Evolutionary conservation across 129 eudicot species (phyloP), one percentile per base, ranked within the genome.

Genomic region (Scalesia atractyloides): DNA sequence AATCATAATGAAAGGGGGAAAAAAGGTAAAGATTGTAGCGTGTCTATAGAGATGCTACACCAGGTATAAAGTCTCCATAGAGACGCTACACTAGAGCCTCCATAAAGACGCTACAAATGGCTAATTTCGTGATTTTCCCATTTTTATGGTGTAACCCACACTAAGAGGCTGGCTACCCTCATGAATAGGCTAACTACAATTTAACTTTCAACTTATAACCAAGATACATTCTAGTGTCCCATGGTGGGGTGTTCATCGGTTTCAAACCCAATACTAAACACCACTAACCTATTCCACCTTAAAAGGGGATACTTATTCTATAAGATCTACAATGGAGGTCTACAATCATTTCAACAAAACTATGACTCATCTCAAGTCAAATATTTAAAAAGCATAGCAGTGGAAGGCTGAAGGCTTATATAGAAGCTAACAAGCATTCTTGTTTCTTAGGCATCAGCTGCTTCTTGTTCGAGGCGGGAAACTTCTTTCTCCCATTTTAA

Each of bases 401-500:
- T 1, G 49, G 36, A 60, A 72, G 46, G 14, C 13, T n/a, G 46
- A 30, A 61, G 4, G 37, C 5, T 3, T 60, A 22, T n/a, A 48
- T 5, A 44, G 19, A 67, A 26, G 16, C 9, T 51, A 30, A 30
- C 39, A 34, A 60, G 26, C 50, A 62, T 49, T 48, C 64, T 49
- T 52, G 59, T 12, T 10, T 53, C 20, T 78, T 49, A 80, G 39
- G 73, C 24, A 69, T 24, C 30, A 52, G 70, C 81, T 66, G 66
- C 58, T 76, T 74, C 79, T 59, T 83, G 87, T 1, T 83, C 76
- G 37, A 88, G 59, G 15, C 84, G 86, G 22, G 64, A 69, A 3
- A 92, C 26, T 80, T 92, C 98, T 73, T 82, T 92, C 69, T 92
- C 95, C 98, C 96, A 92, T 69, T 89, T 92, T 41, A 89, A 75